Evolutionary conservation across 768 basidiomycete species (phyloP), one percentile per base, ranked within the genome.

Genomic region (Termitomyces heimii): DNA sequence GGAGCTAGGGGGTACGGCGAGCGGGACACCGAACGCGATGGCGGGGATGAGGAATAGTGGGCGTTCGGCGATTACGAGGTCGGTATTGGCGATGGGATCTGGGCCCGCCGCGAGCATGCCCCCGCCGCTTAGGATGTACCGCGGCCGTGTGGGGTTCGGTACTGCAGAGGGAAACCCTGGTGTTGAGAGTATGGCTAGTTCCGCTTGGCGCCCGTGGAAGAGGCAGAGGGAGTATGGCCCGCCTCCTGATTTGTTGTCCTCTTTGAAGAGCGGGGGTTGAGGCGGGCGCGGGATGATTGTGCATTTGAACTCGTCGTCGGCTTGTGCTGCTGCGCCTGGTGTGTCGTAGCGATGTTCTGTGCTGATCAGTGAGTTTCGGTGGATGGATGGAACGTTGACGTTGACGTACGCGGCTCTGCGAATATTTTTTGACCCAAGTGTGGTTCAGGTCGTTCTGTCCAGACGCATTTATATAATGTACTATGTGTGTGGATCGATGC

Each of bases 1-100:
- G 43, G 20, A 42, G 2, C 9, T 9, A 22, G 37, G 54, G 9
- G 34, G 54, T 26, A 37, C 14, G 9, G 26, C n/a, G 3, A 46
- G 9, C 0, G 24, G 28, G n/a, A 28, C 42, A 6, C 1, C 24
- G 3, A 28, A 10, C 9, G 35, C 45, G 12, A 5, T 49, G 51
- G 28, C 54, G 6, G 67, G 68, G 16, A 53, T 39, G 8, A 76
- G 60, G 20, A 76, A 59, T 34, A 76, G 59, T 1, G 75, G 75
- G 1, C 76, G 71, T 53, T 77, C 60, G 1, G 60, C 40, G 10
- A 53, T 7, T 6, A 61, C 44, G 2, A 61, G 49, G 22, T 55
- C 60, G 10, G 51, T 46, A 13, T 47, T 4, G 14, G 43, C 10
- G 28, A 58, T 24, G 35, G 53, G 31, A 2, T n/a, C n/a, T n/a